Conservation (phyloP, 1,284 basidiomycete species). For the Tremellales sp. region DNA sequence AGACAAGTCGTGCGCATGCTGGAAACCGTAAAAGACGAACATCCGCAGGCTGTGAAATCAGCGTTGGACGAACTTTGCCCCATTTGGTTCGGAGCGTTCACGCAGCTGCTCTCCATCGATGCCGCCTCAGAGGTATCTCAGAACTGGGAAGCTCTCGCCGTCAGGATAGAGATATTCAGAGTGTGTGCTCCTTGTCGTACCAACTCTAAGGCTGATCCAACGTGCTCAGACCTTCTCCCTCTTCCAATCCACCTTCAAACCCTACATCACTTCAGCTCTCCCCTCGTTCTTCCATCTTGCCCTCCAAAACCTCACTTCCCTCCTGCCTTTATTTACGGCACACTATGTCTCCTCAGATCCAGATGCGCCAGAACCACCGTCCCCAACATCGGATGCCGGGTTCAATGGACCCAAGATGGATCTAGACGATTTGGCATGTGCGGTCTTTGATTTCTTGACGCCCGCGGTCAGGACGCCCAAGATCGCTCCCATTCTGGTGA, state of each 20-base stretch:
- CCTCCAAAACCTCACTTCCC: constrained; percentile 61
- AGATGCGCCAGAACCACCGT: constrained; percentile 52
- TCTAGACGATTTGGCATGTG: constrained; percentile 62
- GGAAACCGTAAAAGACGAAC: constrained; percentile 90
- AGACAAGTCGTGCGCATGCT: constrained; percentile 83
- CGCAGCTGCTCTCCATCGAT: constrained; percentile 65
- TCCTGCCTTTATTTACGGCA: constrained; percentile 63
- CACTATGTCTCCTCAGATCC: constrained; percentile 61
- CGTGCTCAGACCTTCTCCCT: constrained; percentile 62
- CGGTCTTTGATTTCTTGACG: constrained; percentile 77
- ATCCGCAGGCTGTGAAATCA: constrained; percentile 78
- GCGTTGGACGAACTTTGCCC: constrained; percentile 77
- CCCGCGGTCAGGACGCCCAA: constrained; percentile 53
- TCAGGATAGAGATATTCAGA: constrained; percentile 75
- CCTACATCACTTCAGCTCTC: no score
- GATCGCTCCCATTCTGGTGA: constrained; percentile 18
- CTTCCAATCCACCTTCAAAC: constrained; percentile 68
- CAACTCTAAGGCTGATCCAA: constrained; percentile 8
- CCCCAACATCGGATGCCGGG: constrained; percentile 59
- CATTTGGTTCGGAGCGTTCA: constrained; percentile 83
- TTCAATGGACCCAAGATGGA: constrained; percentile 57
- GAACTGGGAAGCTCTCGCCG: constrained; percentile 71
- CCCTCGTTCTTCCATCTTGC: constrained; percentile 60
- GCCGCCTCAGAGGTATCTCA: constrained; percentile 59
- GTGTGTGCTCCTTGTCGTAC: constrained; percentile 49